Base-by-base conservation (phyloP, 352 stramenopile species). In the Thraustochytrium sp. region DNA sequence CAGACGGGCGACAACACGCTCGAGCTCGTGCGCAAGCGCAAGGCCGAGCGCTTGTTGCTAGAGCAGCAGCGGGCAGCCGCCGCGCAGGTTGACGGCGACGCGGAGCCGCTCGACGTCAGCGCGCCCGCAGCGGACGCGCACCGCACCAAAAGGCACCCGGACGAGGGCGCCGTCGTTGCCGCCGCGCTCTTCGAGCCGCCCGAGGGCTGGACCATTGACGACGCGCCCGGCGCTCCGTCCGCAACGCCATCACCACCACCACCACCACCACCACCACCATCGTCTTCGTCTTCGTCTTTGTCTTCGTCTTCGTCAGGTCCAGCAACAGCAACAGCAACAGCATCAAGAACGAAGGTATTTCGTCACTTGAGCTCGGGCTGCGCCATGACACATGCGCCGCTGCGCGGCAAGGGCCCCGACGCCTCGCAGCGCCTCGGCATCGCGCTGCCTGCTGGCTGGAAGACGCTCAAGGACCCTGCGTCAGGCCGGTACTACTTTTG, bases 401-500 rank as follows among this genome's bases (percentile, higher is more conserved):
- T 72, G 5, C 16, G 26, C 23, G 59, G 59, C 36, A 72, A 72
- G 40, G 59, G 3, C 16, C 59, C 59, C 59, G 59, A 72, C 40
- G 59, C 59, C n/a, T 49, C 59, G 11, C 26, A 72, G 26, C 1
- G 11, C 8, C 59, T 72, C 26, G 59, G 59, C 11, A 26, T 72
- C 9, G 40, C 46, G 34, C 40, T 72, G 29, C 59, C 59, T 21
- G 26, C 5, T 26, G 59, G 59, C 8, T 72, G 59, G 59, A 72
- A 72, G 40, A 11, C 46, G 16, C 9, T 72, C 13, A 72, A 72
- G 40, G 59, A 72, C 40, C 13, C 21, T 11, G n/a, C 36, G 16
- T 31, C 59, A 9, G 40, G 59, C 13, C 59, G 59, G 26, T 72
- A 72, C 40, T 72, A 72, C 26, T 72, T 72, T 46, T 72, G 59